Evolutionary conservation across 1,139 yeast species (phyloP).

Genomic region (Scheffersomyces titani): DNA sequence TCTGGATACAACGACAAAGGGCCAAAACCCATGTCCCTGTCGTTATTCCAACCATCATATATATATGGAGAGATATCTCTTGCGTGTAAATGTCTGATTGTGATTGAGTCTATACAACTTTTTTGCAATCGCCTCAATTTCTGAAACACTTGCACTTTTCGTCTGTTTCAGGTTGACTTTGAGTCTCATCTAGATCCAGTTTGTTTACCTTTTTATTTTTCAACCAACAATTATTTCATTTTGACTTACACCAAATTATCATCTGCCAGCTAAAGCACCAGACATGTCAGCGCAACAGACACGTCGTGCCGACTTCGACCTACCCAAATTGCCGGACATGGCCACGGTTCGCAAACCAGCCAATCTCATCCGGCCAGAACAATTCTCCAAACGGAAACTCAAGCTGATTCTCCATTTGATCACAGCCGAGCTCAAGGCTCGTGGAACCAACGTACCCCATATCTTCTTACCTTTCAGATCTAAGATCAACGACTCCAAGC

Average conservation of each 20-base stretch:
- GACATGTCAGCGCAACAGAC: background rate
- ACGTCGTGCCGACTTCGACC: constrained; percentile 13
- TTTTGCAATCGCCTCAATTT: background rate
- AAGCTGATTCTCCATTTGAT: constrained; percentile 65
- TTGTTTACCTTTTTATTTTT: background rate
- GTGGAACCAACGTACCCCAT: constrained; percentile 62
- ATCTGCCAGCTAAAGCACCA: background rate
- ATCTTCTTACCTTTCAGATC: constrained; percentile 71
- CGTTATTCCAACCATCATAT: background rate
- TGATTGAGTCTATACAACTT: background rate
- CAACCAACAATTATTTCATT: background rate
- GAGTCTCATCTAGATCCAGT: background rate
- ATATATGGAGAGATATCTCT: background rate
- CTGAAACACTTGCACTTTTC: background rate
- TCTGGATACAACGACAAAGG: background rate
- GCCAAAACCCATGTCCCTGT: background rate
- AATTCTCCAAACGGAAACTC: constrained; percentile 63
- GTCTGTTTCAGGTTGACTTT: background rate
- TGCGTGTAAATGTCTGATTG: background rate
- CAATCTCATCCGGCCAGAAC: constrained; percentile 26
- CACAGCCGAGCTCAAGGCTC: constrained; percentile 62
- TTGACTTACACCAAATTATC: background rate
- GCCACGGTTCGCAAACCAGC: constrained; percentile 3
- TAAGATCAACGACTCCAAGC: constrained; percentile 56
- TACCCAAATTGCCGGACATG: constrained; percentile 15